Percentiles rank a stretch among this genome's conserved stretches.
Conservation (phyloP, 2,329 filamentous ascomycete species). For the Colletotrichum plurivorum region DNA sequence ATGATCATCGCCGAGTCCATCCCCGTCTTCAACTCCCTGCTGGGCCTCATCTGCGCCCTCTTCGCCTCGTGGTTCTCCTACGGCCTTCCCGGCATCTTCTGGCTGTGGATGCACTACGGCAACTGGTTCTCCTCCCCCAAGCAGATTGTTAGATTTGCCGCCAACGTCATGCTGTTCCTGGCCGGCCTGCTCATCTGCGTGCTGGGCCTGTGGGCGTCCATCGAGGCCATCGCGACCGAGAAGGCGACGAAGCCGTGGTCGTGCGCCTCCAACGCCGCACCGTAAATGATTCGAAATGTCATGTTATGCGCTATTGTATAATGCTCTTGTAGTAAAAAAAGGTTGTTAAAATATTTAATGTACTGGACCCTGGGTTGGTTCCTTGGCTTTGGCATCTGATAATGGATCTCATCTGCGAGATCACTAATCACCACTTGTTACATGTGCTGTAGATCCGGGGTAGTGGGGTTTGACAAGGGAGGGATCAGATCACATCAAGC, state of each 20-base stretch:
- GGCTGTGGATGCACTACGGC: conserved; percentile 63
- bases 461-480: no score
- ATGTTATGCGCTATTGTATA: background rate
- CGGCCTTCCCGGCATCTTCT: conserved; percentile 62
- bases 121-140: conserved; percentile 53
- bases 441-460: no score
- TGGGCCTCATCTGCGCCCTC: conserved; percentile 73
- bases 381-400: no score
- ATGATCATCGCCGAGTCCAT: conserved; percentile 80
- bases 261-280: conserved; percentile 48
- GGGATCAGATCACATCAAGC: no score
- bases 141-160: conserved; percentile 49
- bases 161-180: conserved; percentile 51
- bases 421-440: no score
- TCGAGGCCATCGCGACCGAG: conserved; percentile 52
- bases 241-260: conserved; percentile 52
- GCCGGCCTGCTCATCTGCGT: conserved; percentile 54
- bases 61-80: conserved; percentile 79
- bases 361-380: background rate
- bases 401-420: no score
- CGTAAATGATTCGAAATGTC: background rate
- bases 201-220: conserved; percentile 56
- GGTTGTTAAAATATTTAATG: conserved; percentile 1
- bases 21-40: conserved; percentile 76
- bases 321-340: conserved; percentile 15